phyloP scores from a whole-genome alignment of 495 filamentous ascomycete genomes.

The Penicillium psychrofluorescens region DNA sequence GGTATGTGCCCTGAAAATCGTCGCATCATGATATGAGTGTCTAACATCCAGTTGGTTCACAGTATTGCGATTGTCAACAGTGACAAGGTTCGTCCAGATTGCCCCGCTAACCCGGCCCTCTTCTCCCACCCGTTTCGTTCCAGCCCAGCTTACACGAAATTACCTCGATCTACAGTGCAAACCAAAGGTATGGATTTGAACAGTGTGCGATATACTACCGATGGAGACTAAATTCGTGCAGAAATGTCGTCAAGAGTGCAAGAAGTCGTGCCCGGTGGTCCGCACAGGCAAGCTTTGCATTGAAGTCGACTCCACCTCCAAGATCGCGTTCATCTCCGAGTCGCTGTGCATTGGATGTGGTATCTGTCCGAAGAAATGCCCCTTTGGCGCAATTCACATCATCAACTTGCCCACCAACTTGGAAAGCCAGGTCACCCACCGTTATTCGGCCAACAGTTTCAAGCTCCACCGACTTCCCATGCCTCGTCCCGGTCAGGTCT shows the following conservation, averaged over 20 bases:
- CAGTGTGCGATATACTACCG: neutral
- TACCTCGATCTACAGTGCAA: conserved; percentile 62
- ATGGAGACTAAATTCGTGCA: conserved; percentile 22
- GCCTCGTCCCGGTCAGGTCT: conserved; percentile 91
- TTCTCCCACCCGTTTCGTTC: conserved; percentile 6
- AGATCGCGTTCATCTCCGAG: conserved; percentile 97
- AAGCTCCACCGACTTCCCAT: conserved; percentile 95
- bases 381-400: conserved; percentile 98
- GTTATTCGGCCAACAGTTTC: conserved; percentile 99
- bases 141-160: conserved; percentile 25
- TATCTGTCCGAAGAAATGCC: conserved; percentile 98
- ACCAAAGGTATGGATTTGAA: conserved; percentile 64
- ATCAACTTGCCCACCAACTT: conserved; percentile 99
- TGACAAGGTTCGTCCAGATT: conserved; percentile 70
- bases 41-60: conserved; percentile 14
- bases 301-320: conserved; percentile 82
- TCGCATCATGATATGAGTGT: neutral
- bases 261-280: conserved; percentile 97
- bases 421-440: conserved; percentile 93
- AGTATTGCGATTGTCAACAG: conserved; percentile 97
- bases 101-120: conserved; percentile 25
- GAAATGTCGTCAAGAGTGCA: conserved; percentile 98
- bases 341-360: conserved; percentile 93
- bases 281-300: conserved; percentile 96
- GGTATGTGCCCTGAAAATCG: conserved; percentile 39